phyloP scores from a whole-genome alignment of 1,284 basidiomycete genomes.

The Moniliella sp. region DNA sequence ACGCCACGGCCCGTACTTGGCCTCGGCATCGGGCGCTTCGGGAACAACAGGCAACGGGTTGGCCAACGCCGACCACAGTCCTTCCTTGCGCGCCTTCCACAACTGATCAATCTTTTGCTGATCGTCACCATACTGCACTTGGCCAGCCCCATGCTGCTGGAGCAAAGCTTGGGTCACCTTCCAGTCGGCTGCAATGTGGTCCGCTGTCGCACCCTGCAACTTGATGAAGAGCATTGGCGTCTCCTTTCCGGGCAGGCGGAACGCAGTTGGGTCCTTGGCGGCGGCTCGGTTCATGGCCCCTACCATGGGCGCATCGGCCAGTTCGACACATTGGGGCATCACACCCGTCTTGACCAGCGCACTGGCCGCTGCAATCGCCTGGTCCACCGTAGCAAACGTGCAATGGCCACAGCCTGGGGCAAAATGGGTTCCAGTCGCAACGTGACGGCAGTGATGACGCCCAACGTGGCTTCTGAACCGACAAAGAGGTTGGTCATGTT shows the following conservation, averaged over 20 bases:
- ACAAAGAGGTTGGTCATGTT: slow-evolving; percentile 78
- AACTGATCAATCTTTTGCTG: slow-evolving; percentile 52
- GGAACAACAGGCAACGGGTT: no score
- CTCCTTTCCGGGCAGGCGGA: neutral
- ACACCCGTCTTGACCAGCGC: slow-evolving; percentile 41
- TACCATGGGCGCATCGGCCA: slow-evolving; percentile 20
- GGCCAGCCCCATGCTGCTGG: neutral
- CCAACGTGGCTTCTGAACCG: slow-evolving; percentile 82
- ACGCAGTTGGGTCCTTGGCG: slow-evolving; percentile 1
- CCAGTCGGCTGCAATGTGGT: neutral
- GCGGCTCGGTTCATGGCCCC: slow-evolving; percentile 24
- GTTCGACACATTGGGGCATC: slow-evolving; percentile 40
- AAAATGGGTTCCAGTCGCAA: slow-evolving; percentile 56
- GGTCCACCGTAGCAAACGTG: slow-evolving; percentile 38
- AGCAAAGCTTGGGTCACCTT: neutral
- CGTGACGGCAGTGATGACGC: slow-evolving; percentile 77
- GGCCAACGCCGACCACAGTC: slow-evolving; percentile 44
- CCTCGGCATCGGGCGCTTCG: no score
- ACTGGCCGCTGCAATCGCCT: slow-evolving; percentile 49
- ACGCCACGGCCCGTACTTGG: neutral
- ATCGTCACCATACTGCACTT: slow-evolving; percentile 38
- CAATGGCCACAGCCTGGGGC: slow-evolving; percentile 42
- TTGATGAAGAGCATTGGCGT: neutral
- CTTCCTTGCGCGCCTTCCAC: slow-evolving; percentile 70
- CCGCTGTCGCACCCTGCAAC: neutral